Conservation (phyloP, 164 flowering plant species). For the Tetrastigma voinierianum region DNA sequence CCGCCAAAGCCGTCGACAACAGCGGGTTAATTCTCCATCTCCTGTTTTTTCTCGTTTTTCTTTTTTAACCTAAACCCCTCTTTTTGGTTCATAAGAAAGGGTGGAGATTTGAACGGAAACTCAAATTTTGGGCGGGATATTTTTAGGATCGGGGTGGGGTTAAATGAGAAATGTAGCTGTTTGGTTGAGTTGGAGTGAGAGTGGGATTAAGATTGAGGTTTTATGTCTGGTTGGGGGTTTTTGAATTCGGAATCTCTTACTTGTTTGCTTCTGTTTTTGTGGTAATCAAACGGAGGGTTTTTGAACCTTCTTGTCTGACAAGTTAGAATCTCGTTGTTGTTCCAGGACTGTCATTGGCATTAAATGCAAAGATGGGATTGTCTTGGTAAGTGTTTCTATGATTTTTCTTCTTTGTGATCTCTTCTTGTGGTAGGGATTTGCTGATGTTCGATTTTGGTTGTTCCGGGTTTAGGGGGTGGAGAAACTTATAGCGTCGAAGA, state of each 20-base stretch:
- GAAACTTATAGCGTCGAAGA: slow-evolving; percentile 89
- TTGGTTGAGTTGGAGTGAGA: too few relatives aligned
- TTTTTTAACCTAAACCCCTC: too few relatives aligned
- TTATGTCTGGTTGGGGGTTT: not conserved
- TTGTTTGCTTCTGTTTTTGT: not conserved
- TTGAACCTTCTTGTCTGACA: not conserved
- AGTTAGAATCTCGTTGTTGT: not conserved
- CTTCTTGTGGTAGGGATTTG: not conserved
- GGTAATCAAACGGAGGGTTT: not conserved
- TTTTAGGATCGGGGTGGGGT: too few relatives aligned
- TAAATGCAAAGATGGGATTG: slow-evolving; percentile 88
- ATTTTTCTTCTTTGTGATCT: not conserved
- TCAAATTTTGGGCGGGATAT: too few relatives aligned
- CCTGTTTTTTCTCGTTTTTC: not conserved
- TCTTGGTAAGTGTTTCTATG: slow-evolving; percentile 41
- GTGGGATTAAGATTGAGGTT: too few relatives aligned
- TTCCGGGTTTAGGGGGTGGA: slow-evolving; percentile 70
- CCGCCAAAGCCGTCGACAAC: slow-evolving; percentile 96
- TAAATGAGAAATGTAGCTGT: too few relatives aligned
- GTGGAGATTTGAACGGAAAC: too few relatives aligned
- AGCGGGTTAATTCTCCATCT: slow-evolving; percentile 54
- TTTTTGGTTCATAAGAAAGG: too few relatives aligned
- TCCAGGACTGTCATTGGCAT: slow-evolving; percentile 84
- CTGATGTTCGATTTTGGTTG: not conserved
- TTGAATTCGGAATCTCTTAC: not conserved